Evolutionary conservation across 208 protist genomes (phyloP).

Genomic region (Wallacemonas sp.): DNA sequence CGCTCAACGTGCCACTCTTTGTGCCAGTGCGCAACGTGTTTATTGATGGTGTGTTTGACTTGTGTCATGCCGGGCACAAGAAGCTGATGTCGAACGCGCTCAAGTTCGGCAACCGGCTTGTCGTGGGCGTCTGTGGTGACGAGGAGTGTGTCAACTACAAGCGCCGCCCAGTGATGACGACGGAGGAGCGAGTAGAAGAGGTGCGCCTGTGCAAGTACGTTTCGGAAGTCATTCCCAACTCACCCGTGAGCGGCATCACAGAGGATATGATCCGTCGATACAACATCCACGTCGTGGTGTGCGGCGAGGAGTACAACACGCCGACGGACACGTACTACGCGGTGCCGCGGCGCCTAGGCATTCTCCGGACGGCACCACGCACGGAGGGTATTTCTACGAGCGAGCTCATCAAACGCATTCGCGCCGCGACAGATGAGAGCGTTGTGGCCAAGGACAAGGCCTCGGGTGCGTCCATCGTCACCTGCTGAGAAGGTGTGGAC

Average conservation of each 20-base stretch:
- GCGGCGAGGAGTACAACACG: constrained; percentile 89
- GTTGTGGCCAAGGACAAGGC: constrained; percentile 65
- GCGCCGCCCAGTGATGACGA: constrained; percentile 91
- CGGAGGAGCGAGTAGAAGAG: constrained; percentile 83
- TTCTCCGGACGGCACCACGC: constrained; percentile 82
- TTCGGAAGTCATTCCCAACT: constrained; percentile 88
- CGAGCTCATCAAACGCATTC: constrained; percentile 84
- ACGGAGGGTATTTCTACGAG: constrained; percentile 92
- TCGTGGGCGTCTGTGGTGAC: constrained; percentile 91
- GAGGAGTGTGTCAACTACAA: constrained; percentile 89
- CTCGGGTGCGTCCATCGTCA: constrained; percentile 26
- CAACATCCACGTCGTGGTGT: constrained; percentile 92
- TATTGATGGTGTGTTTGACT: constrained; percentile 92
- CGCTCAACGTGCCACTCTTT: constrained; percentile 88
- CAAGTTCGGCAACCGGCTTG: constrained; percentile 85
- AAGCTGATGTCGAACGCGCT: constrained; percentile 83
- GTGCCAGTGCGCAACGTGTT: constrained; percentile 90
- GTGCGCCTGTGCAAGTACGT: constrained; percentile 90
- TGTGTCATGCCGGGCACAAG: constrained; percentile 92
- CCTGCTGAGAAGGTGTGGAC: constrained; percentile 21
- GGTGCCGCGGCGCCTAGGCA: constrained; percentile 80
- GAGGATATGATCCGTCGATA: constrained; percentile 87
- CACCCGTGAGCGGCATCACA: constrained; percentile 83
- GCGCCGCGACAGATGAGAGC: constrained; percentile 45
- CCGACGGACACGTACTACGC: constrained; percentile 89